phyloP scores from a whole-genome alignment of 495 filamentous ascomycete species.

The Lasiosphaeria hispida region DNA sequence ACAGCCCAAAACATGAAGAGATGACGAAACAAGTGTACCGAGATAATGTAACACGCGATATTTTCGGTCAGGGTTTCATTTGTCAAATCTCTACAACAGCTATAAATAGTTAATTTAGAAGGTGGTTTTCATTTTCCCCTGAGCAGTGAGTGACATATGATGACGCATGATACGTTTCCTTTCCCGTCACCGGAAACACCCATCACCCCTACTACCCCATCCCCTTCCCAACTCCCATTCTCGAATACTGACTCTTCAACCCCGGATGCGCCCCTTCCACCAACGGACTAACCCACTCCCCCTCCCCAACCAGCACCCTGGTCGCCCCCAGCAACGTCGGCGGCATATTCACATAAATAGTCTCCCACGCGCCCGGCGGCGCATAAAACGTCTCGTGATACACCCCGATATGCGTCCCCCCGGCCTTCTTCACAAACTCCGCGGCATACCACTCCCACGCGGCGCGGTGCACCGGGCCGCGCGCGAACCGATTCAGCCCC shows the following conservation, averaged over 20 bases:
- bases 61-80: too few species aligned
- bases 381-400: constrained; percentile 21
- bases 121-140: too few species aligned
- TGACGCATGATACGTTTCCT: too few species aligned
- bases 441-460: constrained; percentile 46
- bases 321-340: constrained; percentile 14
- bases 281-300: constrained; percentile 17
- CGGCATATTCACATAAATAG: constrained; percentile 24
- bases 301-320: constrained; percentile 1
- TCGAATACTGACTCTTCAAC: constrained; percentile 6
- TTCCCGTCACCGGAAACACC: too few species aligned
- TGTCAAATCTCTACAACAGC: too few species aligned
- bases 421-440: neutral
- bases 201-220: too few species aligned
- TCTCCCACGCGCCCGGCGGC: constrained; percentile 17
- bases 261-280: constrained; percentile 6
- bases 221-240: constrained; percentile 15
- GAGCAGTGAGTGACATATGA: too few species aligned
- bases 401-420: constrained; percentile 9
- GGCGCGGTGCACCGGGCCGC: constrained; percentile 42
- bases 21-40: too few species aligned
- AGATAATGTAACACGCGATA: too few species aligned
- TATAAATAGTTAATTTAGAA: too few species aligned
- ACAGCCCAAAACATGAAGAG: too few species aligned
- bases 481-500: constrained; percentile 50